Conservation (phyloP, 306 rosid species). For the Cicer yamashitae region DNA sequence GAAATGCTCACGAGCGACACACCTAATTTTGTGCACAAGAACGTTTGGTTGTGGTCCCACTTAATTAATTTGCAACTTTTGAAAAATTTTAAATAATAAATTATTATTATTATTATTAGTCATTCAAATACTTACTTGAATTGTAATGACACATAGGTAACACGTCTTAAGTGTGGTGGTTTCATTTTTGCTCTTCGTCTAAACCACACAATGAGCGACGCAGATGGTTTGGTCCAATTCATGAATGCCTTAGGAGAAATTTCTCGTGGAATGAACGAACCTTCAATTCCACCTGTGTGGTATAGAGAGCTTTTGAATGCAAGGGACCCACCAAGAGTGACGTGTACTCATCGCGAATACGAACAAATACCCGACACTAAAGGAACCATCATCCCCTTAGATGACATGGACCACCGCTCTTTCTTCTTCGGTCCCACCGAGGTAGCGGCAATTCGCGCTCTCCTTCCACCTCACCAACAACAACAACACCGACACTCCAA, state of each 20-base stretch:
- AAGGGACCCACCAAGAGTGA: constrained; percentile 52
- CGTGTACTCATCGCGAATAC: constrained; percentile 56
- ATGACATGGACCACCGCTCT: constrained; percentile 59
- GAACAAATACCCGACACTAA: constrained; percentile 52
- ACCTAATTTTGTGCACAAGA: too few species aligned
- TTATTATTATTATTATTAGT: not conserved
- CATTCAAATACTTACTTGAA: not conserved
- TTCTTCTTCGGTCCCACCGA: constrained; percentile 60
- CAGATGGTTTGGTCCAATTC: constrained; percentile 57
- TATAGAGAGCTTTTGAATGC: constrained; percentile 50
- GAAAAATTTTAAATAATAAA: too few species aligned
- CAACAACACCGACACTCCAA: not conserved
- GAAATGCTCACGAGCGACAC: too few species aligned
- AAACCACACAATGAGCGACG: constrained; percentile 67
- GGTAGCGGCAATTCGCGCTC: constrained; percentile 51
- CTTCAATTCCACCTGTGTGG: constrained; percentile 54
- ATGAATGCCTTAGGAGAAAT: constrained; percentile 56
- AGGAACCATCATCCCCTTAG: constrained; percentile 54
- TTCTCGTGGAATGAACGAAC: constrained; percentile 51
- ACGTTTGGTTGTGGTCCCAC: too few species aligned
- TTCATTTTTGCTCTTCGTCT: constrained; percentile 58
- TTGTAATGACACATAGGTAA: constrained; percentile 27
- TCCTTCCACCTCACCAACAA: constrained; percentile 40
- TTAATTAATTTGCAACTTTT: too few species aligned
- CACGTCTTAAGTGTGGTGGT: constrained; percentile 56